Evolutionary conservation across 495 filamentous ascomycete genomes (phyloP).

Genomic region (Xylaria venustula): DNA sequence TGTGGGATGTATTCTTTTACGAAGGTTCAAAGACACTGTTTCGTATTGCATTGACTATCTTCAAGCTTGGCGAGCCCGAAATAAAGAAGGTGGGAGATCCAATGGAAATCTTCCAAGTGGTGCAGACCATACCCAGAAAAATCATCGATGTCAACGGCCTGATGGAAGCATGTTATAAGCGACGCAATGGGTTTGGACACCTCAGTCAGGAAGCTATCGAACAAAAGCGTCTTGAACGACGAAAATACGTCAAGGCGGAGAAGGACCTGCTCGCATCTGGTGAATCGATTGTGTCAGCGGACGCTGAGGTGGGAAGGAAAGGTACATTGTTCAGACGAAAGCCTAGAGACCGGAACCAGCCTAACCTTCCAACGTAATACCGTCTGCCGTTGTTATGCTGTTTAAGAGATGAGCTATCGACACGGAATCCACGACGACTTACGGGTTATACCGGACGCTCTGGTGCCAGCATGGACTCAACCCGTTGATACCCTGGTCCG

Average conservation of each 20-base stretch:
- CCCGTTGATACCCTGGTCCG: neutral
- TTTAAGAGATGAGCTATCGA: neutral
- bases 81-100: slow-evolving; percentile 79
- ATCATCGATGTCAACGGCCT: slow-evolving; percentile 78
- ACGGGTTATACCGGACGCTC: neutral
- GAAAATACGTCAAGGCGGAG: slow-evolving; percentile 42
- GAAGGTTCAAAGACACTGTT: slow-evolving; percentile 96
- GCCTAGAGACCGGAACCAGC: slow-evolving; percentile 29
- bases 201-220: slow-evolving; percentile 68
- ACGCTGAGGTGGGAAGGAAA: slow-evolving; percentile 32
- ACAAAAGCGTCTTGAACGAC: slow-evolving; percentile 57
- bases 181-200: slow-evolving; percentile 82
- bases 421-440: neutral
- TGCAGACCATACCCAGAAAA: slow-evolving; percentile 82
- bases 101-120: slow-evolving; percentile 95
- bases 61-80: slow-evolving; percentile 83
- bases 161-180: slow-evolving; percentile 75
- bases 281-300: slow-evolving; percentile 6
- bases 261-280: slow-evolving; percentile 34
- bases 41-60: slow-evolving; percentile 84
- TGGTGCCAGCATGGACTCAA: neutral
- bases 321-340: slow-evolving; percentile 40
- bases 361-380: slow-evolving; percentile 29
- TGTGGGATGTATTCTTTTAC: slow-evolving; percentile 96
- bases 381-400: neutral